phyloP scores from a whole-genome alignment of 805 yeast genomes.

The Starmerella cellae region DNA sequence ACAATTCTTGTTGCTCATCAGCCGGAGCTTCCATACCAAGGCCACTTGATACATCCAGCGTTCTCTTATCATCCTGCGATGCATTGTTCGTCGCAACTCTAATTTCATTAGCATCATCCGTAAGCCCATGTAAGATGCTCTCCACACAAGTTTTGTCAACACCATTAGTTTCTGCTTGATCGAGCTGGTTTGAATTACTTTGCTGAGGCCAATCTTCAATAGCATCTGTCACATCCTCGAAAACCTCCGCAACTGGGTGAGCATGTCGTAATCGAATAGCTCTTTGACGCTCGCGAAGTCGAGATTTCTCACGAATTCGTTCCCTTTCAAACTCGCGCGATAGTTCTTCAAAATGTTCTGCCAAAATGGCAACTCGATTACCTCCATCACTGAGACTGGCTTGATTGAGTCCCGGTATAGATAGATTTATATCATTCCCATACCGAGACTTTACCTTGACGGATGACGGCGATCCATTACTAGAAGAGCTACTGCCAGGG shows the following conservation, averaged over 20 bases:
- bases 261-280: conserved; percentile 62
- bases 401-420: conserved; percentile 39
- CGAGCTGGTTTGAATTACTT: too few species aligned
- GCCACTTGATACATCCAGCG: too few species aligned
- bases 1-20: too few species aligned
- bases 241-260: conserved; percentile 82
- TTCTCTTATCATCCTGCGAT: neutral
- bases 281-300: conserved; percentile 42
- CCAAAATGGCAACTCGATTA: conserved; percentile 27
- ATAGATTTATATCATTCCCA: conserved; percentile 18
- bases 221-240: conserved; percentile 67
- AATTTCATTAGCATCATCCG: too few species aligned
- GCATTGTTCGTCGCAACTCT: neutral
- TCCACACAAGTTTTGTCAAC: too few species aligned
- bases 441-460: conserved; percentile 14
- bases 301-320: conserved; percentile 62
- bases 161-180: too few species aligned
- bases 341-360: conserved; percentile 62
- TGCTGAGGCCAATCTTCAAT: conserved; percentile 24
- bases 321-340: conserved; percentile 79
- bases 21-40: too few species aligned
- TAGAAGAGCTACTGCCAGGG: neutral
- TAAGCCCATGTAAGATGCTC: too few species aligned
- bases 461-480: conserved; percentile 1
- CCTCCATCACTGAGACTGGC: conserved; percentile 1